Percentiles rank a stretch among this genome's conserved stretches.
These are phyloP conservation scores for Oidiodendron maius DNA, from an alignment of 495 filamentous ascomycete genomes.

Conservation along the genomic window DNA sequence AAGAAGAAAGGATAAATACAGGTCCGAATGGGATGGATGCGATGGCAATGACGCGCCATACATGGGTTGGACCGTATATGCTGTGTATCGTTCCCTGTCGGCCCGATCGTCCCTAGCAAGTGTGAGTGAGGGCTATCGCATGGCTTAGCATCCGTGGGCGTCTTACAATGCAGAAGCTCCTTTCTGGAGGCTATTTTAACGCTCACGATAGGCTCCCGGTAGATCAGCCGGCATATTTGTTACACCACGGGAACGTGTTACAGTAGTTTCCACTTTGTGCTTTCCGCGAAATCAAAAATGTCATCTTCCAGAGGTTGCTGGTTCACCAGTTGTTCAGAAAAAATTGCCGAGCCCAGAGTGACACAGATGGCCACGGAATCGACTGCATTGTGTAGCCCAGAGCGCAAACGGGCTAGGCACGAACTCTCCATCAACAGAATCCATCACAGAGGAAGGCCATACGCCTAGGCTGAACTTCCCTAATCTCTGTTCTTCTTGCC, in stretches of 20 bases:
- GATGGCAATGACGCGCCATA: neutral
- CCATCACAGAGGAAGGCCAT: too few species aligned
- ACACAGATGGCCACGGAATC: too few species aligned
- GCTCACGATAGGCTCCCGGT: neutral
- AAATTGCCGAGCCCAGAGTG: too few species aligned
- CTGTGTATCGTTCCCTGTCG: neutral
- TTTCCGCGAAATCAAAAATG: too few species aligned
- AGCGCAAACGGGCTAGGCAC: too few species aligned
- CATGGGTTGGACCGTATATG: neutral
- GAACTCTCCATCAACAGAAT: too few species aligned
- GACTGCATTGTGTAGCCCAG: too few species aligned
- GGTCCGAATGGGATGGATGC: neutral
- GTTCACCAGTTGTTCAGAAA: too few species aligned
- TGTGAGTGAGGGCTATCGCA: neutral
- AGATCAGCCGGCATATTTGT: neutral
- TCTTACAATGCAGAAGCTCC: neutral
- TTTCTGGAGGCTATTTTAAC: neutral
- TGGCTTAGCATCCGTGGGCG: neutral
- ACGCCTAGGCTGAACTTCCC: too few species aligned
- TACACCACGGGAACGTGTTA: neutral
- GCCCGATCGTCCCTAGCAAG: neutral
- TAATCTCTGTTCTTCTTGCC: too few species aligned
- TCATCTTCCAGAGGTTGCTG: too few species aligned
- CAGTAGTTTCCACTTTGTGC: too few species aligned
- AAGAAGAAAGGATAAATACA: neutral